These are phyloP conservation scores for Microcyclospora pomicola DNA, from an alignment of 2,329 filamentous ascomycete genomes.

Conservation along the genomic window DNA sequence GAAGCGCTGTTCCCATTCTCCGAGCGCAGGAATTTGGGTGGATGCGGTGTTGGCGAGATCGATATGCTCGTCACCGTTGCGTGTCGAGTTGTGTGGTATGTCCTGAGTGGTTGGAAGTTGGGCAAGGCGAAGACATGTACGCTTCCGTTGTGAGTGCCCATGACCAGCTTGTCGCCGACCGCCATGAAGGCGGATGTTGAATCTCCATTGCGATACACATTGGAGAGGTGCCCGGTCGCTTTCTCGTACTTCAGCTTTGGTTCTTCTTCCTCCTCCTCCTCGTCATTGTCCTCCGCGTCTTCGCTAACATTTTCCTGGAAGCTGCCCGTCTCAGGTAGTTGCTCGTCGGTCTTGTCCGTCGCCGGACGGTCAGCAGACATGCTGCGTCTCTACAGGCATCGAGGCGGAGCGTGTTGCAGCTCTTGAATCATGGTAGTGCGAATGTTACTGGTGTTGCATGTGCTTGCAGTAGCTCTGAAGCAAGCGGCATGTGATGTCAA, in stretches of 20 bases:
- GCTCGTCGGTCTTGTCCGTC: slow-evolving; percentile 9
- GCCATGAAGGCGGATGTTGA: slow-evolving; percentile 84
- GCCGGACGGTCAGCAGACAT: slow-evolving; percentile 23
- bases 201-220: slow-evolving; percentile 88
- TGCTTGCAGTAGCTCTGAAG: not conserved
- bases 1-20: slow-evolving; percentile 1
- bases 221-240: slow-evolving; percentile 63
- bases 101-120: slow-evolving; percentile 63
- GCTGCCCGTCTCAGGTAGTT: not conserved
- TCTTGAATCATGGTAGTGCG: slow-evolving; percentile 1
- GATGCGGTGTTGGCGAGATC: slow-evolving; percentile 70
- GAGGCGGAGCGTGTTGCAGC: not conserved
- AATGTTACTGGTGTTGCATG: not conserved
- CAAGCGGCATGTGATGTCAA: slow-evolving; percentile 2
- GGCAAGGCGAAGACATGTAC: slow-evolving; percentile 83
- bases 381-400: slow-evolving; percentile 11
- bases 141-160: slow-evolving; percentile 92
- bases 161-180: slow-evolving; percentile 92
- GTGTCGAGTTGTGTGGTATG: slow-evolving; percentile 73
- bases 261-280: slow-evolving; percentile 83
- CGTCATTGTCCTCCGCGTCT: slow-evolving; percentile 48
- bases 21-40: slow-evolving; percentile 21
- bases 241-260: slow-evolving; percentile 87
- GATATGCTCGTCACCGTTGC: slow-evolving; percentile 84
- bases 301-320: slow-evolving; percentile 21